These are phyloP conservation scores for Saksenaea vasiformis DNA, from an alignment of 371 early-diverging fungal species.

Conservation along the genomic window DNA sequence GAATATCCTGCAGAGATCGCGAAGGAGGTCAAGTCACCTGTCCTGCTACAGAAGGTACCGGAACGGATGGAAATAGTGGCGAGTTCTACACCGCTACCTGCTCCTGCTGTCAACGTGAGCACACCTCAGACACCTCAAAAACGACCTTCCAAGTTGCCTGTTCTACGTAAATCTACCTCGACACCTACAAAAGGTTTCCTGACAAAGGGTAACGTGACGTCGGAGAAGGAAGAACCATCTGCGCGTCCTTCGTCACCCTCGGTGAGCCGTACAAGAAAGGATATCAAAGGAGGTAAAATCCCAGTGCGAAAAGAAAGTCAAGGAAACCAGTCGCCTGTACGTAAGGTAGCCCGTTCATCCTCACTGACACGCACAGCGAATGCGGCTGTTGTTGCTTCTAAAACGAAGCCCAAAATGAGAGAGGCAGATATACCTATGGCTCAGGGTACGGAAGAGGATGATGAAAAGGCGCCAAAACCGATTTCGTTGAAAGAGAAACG, in stretches of 20 bases:
- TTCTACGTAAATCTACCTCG: neutral
- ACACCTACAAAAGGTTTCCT: neutral
- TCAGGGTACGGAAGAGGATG: slow-evolving; percentile 14
- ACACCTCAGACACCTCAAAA: neutral
- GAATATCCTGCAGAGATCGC: no score
- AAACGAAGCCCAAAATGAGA: neutral
- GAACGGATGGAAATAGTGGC: neutral
- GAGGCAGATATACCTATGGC: slow-evolving; percentile 16
- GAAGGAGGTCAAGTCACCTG: no score
- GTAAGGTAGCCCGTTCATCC: neutral
- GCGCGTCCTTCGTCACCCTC: neutral
- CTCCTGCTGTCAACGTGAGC: neutral
- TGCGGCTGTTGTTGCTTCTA: neutral
- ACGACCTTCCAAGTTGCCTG: neutral
- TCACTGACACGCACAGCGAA: neutral
- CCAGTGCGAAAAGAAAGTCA: neutral
- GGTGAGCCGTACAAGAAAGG: neutral
- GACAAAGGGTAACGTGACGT: neutral
- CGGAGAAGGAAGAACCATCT: neutral
- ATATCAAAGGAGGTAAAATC: neutral
- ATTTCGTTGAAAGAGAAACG: slow-evolving; percentile 38
- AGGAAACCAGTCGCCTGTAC: neutral
- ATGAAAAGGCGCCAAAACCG: slow-evolving; percentile 29
- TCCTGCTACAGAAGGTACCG: no score
- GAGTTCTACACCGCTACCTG: neutral